Evolutionary conservation across 139 green algal genomes (phyloP).

Genomic region (Chlamydomonas sp.): DNA sequence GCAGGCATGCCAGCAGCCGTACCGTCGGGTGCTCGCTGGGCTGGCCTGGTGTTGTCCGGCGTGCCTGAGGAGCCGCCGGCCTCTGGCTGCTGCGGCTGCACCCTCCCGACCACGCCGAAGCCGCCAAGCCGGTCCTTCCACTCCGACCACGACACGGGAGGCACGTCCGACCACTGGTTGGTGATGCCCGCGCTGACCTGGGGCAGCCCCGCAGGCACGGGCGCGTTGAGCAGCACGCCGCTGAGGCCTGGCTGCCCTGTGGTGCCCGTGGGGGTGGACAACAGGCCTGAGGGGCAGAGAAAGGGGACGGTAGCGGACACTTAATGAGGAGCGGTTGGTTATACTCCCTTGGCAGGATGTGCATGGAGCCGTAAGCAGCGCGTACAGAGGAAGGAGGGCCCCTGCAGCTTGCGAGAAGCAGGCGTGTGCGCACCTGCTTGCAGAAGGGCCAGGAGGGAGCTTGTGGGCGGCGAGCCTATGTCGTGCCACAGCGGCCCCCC

Average conservation of each 20-base stretch:
- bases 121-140: background rate
- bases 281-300: background rate
- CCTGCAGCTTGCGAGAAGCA: too few species aligned
- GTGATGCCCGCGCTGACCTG: conserved; percentile 3
- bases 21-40: too few species aligned
- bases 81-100: background rate
- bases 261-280: conserved; percentile 7
- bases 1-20: too few species aligned
- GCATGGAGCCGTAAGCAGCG: background rate
- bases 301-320: too few species aligned
- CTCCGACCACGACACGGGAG: conserved; percentile 7
- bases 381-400: background rate
- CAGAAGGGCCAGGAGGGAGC: conserved; percentile 22
- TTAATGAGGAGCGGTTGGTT: too few species aligned
- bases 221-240: background rate
- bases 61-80: background rate
- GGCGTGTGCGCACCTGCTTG: conserved; percentile 2
- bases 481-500: background rate
- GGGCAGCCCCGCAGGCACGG: background rate
- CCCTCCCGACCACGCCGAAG: conserved; percentile 1
- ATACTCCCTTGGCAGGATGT: too few species aligned
- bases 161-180: conserved; percentile 31
- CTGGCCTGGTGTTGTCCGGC: conserved; percentile 14
- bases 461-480: conserved; percentile 27
- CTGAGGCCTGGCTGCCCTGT: background rate